A percentile compares a stretch with the other conserved stretches of the same genome.
Conservation (phyloP, 176 grass and related monocot genomes). For the Lolium multiflorum region DNA sequence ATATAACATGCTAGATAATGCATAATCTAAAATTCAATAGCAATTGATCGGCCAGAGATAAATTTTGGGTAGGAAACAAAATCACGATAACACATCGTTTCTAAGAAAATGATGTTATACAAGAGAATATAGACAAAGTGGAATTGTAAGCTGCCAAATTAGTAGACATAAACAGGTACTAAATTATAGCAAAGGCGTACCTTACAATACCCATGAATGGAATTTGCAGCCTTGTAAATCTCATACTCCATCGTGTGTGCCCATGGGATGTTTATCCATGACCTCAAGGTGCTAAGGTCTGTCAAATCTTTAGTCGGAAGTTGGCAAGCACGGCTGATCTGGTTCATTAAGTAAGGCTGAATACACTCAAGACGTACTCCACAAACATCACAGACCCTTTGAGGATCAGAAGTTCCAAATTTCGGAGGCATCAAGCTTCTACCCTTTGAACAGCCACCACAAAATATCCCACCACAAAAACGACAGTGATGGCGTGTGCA, state of each 20-base stretch:
- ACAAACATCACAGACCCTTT: slow-evolving; percentile 93
- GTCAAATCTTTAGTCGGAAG: slow-evolving; percentile 78
- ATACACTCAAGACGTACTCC: slow-evolving; percentile 70
- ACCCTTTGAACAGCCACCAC: slow-evolving; percentile 78
- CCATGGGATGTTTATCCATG: slow-evolving; percentile 92
- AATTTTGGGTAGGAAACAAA: slow-evolving; percentile 30
- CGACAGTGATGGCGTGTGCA: slow-evolving; percentile 84
- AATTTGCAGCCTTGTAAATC: slow-evolving; percentile 96
- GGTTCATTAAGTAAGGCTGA: slow-evolving; percentile 78
- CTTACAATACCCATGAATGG: slow-evolving; percentile 75
- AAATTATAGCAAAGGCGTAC: slow-evolving; percentile 43
- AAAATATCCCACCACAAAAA: slow-evolving; percentile 90
- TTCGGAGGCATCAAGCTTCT: slow-evolving; percentile 85
- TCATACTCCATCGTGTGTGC: slow-evolving; percentile 80
- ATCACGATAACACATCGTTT: not conserved
- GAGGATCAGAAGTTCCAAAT: slow-evolving; percentile 77
- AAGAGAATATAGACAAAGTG: not conserved
- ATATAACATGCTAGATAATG: not conserved
- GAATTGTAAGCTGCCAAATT: not conserved
- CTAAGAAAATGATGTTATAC: not conserved
- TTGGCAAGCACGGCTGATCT: slow-evolving; percentile 69
- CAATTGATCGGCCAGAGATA: not conserved
- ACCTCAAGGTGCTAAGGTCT: slow-evolving; percentile 78
- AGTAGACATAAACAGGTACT: not conserved
- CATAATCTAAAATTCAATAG: not conserved